Evolutionary conservation across 2,329 filamentous ascomycete genomes (phyloP).

Genomic region (Aschersonia sp.): DNA sequence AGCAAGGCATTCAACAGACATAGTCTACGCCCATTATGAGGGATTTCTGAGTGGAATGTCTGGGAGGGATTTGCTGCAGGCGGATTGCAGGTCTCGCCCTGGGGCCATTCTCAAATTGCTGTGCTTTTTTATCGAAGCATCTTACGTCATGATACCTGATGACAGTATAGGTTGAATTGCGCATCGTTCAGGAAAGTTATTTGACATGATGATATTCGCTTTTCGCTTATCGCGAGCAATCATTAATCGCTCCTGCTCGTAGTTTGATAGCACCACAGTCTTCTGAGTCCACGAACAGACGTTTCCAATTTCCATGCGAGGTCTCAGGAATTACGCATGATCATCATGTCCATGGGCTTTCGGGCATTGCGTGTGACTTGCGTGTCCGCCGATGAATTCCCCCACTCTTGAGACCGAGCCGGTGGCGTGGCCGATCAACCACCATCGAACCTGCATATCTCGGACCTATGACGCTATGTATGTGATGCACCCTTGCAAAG

Average conservation of each 20-base stretch:
- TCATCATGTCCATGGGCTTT: conserved; percentile 1
- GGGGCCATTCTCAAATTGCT: too few species aligned
- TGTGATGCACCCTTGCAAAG: background rate
- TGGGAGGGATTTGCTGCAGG: too few species aligned
- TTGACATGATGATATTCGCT: conserved; percentile 17
- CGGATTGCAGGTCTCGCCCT: too few species aligned
- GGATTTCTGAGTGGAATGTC: too few species aligned
- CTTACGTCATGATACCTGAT: too few species aligned
- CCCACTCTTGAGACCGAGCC: background rate
- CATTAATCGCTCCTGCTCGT: conserved; percentile 34
- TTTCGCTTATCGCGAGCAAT: conserved; percentile 28
- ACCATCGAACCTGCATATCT: background rate
- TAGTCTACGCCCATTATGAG: background rate
- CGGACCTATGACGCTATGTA: background rate
- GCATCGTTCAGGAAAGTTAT: too few species aligned
- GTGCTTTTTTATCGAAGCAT: too few species aligned
- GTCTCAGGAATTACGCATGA: background rate
- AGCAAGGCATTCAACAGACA: conserved; percentile 10
- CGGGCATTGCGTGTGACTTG: background rate
- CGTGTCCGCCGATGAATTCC: conserved; percentile 1
- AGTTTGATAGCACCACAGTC: conserved; percentile 10
- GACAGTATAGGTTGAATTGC: too few species aligned
- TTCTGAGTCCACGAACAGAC: conserved; percentile 12
- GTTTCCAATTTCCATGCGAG: background rate
- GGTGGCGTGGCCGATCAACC: background rate